Conservation (phyloP, 2,329 filamentous ascomycete species). For the Ascochyta fabae region DNA sequence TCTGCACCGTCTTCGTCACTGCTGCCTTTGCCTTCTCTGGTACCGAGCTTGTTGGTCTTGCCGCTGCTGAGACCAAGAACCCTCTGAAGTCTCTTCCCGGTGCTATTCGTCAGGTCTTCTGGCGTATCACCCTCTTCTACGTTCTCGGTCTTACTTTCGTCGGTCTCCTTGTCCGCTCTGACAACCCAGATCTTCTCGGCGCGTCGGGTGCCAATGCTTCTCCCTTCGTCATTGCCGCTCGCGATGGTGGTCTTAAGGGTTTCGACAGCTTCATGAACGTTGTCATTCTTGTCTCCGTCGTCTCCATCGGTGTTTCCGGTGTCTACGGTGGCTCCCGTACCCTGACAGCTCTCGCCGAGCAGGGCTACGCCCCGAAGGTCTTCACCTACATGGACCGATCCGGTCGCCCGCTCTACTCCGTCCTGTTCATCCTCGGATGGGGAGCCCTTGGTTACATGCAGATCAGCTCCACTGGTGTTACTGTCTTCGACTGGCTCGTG, state of each 20-base stretch:
- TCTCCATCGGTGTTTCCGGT: constrained; percentile 65
- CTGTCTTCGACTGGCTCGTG: constrained; percentile 77
- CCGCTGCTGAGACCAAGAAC: constrained; percentile 64
- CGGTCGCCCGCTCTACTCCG: constrained; percentile 79
- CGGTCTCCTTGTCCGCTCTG: constrained; percentile 51
- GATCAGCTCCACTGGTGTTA: constrained; percentile 54
- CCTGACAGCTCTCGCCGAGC: constrained; percentile 59
- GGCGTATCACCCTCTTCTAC: constrained; percentile 56
- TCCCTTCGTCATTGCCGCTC: constrained; percentile 71
- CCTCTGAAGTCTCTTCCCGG: constrained; percentile 58
- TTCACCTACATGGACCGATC: constrained; percentile 82
- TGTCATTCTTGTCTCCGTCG: constrained; percentile 67
- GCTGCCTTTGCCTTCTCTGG: constrained; percentile 68
- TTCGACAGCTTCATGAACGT: constrained; percentile 72
- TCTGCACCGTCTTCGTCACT: constrained; percentile 69
- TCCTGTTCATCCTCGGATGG: constrained; percentile 68
- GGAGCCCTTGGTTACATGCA: constrained; percentile 78
- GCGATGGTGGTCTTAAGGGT: constrained; percentile 65
- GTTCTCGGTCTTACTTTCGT: constrained; percentile 53
- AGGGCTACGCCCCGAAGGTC: constrained; percentile 74
- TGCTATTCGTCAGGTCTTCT: constrained; percentile 56
- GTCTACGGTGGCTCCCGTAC: constrained; percentile 65
- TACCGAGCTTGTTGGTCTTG: constrained; percentile 67
- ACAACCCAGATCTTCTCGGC: constrained; percentile 45
- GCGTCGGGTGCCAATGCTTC: constrained; percentile 54